Evolutionary conservation across 108 stramenopile genomes (phyloP), one percentile per base, ranked within the genome.

Genomic region (Skeletonema marinoi): DNA sequence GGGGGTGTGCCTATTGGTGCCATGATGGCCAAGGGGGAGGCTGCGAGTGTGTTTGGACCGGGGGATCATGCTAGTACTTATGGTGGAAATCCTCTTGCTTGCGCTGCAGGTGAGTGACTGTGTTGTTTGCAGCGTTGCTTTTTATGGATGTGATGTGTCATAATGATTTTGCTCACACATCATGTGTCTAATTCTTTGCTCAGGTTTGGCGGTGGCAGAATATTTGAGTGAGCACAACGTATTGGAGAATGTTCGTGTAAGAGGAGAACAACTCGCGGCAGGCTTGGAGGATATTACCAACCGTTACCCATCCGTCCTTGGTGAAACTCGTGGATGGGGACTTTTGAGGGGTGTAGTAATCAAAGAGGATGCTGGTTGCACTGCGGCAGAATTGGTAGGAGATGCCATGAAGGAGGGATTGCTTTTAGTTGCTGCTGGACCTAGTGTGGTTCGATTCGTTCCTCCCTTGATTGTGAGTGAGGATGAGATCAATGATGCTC

Each of bases 1-100:
- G 97, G 96, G 12, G 98, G 98, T 44, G 96, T 99, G 12, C 98
- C 98, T 9, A 98, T 99, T 67, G 98, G 98, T 46, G 98, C 98
- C 74, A 97, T 99, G 96, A 88, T 99, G 87, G 92, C 93, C 32
- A 75, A 85, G 39, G 97, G 95, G 21, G 93, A 83, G 8, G 93
- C 88, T 1, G 92, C 89, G n/a, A 78, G 88, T 68, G 92, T 94
- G 33, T 96, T 98, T 77, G 91, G 92, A 64, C 98, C 98, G 13
- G 98, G 98, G n/a, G 94, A 96, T 84, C 98, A 99, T 80, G 98
- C 98, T 4, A 86, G 88, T 65, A 99, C 98, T 10, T 99, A 97
- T 71, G 98, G 98, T 17, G 98, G 98, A 46, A 99, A 96, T 94
- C 98, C 85, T n/a, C 93, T 89, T 91, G 95, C 80, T 21, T 97